phyloP scores from a whole-genome alignment of 495 filamentous ascomycete species.

The Pyrenopolyporus hunteri region DNA sequence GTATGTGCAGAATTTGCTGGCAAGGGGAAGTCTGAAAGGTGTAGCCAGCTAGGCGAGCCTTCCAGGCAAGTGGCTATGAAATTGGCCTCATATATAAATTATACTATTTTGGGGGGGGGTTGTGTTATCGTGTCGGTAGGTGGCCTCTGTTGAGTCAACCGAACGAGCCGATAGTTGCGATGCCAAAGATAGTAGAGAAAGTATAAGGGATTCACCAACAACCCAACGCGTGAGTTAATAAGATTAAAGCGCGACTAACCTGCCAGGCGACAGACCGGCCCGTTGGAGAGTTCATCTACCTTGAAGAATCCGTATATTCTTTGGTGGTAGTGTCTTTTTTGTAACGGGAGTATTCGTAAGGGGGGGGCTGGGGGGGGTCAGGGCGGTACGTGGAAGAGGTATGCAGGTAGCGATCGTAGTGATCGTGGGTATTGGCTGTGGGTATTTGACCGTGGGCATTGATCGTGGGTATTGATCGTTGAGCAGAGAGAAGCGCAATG shows the following conservation, averaged over 20 bases:
- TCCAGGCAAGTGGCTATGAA: constrained; percentile 13
- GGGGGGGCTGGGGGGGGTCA: neutral
- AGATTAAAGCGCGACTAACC: constrained; percentile 20
- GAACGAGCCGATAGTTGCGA: constrained; percentile 29
- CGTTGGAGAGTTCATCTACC: constrained; percentile 18
- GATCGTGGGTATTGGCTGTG: too few species aligned
- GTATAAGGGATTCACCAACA: constrained; percentile 8
- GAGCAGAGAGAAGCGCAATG: neutral
- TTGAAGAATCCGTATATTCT: too few species aligned
- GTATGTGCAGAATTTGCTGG: constrained; percentile 22
- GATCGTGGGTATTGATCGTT: too few species aligned
- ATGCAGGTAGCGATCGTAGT: too few species aligned
- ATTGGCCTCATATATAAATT: constrained; percentile 13
- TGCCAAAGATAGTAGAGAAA: neutral
- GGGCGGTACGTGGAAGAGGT: too few species aligned
- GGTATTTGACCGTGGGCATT: too few species aligned
- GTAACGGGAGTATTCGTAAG: neutral
- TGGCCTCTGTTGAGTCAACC: constrained; percentile 21
- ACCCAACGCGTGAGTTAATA: neutral
- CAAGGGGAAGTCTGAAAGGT: constrained; percentile 7
- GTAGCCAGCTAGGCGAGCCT: constrained; percentile 7
- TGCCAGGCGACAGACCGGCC: constrained; percentile 3
- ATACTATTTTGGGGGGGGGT: too few species aligned
- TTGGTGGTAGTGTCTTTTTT: too few species aligned
- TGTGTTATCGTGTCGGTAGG: neutral